phyloP scores from a whole-genome alignment of 108 stramenopile species.

The Conticribra guillardii region DNA sequence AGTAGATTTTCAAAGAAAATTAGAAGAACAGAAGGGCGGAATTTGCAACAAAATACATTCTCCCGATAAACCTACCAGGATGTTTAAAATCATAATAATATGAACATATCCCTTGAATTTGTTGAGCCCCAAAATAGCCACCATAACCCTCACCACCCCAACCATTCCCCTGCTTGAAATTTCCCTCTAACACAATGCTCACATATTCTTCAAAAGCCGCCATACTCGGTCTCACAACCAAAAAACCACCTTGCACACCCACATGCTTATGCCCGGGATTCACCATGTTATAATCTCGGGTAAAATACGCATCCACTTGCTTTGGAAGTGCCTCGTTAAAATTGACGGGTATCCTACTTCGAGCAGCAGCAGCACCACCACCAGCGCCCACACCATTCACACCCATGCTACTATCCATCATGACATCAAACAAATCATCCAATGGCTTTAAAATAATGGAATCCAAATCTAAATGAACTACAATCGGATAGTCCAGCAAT shows the following conservation, averaged over 20 bases:
- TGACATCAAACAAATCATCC: slow-evolving; percentile 78
- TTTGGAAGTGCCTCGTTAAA: slow-evolving; percentile 33
- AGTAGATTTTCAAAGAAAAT: no score
- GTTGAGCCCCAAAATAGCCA: slow-evolving; percentile 52
- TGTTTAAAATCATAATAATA: slow-evolving; percentile 81
- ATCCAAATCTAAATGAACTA: slow-evolving; percentile 80
- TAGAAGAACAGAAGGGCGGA: no score
- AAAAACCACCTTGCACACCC: slow-evolving; percentile 77
- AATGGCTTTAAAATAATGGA: slow-evolving; percentile 66
- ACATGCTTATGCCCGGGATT: slow-evolving; percentile 56
- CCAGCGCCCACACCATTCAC: slow-evolving; percentile 26
- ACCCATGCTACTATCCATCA: slow-evolving; percentile 45
- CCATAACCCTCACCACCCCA: slow-evolving; percentile 67
- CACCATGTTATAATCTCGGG: slow-evolving; percentile 58
- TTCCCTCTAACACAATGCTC: slow-evolving; percentile 58
- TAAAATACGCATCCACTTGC: slow-evolving; percentile 55
- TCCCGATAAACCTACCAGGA: slow-evolving; percentile 18
- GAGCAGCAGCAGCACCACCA: slow-evolving; percentile 22
- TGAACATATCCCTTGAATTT: slow-evolving; percentile 80
- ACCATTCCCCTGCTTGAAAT: slow-evolving; percentile 51
- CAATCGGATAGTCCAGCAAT: slow-evolving; percentile 71
- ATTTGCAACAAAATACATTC: no score
- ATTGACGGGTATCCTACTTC: slow-evolving; percentile 32
- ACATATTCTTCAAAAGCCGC: slow-evolving; percentile 57
- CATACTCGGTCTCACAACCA: slow-evolving; percentile 59